Evolutionary conservation across 2,329 filamentous ascomycete genomes (phyloP).

Genomic region (Cytospora leucostoma): DNA sequence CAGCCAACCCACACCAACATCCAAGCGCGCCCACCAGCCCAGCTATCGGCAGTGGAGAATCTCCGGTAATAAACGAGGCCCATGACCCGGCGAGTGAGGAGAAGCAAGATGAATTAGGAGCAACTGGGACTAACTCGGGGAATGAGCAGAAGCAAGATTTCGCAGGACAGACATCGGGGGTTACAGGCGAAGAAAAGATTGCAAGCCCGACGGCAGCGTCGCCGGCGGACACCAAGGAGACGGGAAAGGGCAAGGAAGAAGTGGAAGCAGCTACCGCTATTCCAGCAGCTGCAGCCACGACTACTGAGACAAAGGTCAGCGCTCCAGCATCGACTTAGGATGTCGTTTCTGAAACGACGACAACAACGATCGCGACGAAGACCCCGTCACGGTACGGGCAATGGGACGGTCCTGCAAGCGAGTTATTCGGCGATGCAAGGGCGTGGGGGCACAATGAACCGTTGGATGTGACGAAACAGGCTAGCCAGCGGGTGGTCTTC

Average conservation of each 20-base stretch:
- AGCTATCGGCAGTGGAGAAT: constrained; percentile 35
- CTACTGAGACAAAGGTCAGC: constrained; percentile 15
- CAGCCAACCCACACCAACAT: constrained; percentile 41
- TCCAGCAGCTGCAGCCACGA: constrained; percentile 23
- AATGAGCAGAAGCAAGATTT: constrained; percentile 33
- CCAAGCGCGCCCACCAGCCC: constrained; percentile 39
- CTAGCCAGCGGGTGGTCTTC: neutral
- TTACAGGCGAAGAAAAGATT: constrained; percentile 40
- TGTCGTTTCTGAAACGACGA: constrained; percentile 16
- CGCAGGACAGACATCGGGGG: constrained; percentile 50
- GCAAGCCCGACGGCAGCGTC: constrained; percentile 38
- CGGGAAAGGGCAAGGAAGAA: constrained; percentile 26
- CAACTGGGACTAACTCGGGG: constrained; percentile 27
- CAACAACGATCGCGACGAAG: constrained; percentile 3
- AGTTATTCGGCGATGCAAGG: constrained; percentile 19
- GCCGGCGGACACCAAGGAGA: constrained; percentile 31
- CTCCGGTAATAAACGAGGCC: constrained; percentile 35
- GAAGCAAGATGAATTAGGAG: constrained; percentile 23
- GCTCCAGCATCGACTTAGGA: constrained; percentile 25
- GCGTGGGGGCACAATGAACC: constrained; percentile 16
- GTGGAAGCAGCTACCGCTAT: constrained; percentile 9
- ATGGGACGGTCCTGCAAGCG: constrained; percentile 16
- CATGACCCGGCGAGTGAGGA: constrained; percentile 35
- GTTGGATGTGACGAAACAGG: neutral
- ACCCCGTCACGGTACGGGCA: constrained; percentile 5